Conservation (phyloP, 2,329 filamentous ascomycete species). For the Hypoxylon sp. region DNA sequence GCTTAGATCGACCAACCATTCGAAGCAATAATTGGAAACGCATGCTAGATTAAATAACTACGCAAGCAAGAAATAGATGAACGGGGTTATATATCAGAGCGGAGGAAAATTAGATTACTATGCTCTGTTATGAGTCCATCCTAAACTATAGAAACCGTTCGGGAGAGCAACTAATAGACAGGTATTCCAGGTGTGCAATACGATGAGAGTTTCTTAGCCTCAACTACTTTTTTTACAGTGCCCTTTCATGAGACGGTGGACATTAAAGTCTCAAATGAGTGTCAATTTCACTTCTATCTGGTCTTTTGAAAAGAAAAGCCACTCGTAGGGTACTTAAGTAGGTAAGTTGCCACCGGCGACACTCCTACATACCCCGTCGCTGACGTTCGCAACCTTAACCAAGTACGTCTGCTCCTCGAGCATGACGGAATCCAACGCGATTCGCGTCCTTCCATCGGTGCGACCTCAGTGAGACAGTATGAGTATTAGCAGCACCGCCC, state of each 20-base stretch:
- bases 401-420: not conserved
- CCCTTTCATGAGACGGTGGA: too few relatives aligned
- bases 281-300: too few relatives aligned
- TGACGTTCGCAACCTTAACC: too few relatives aligned
- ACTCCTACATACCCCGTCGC: too few relatives aligned
- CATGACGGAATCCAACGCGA: not conserved
- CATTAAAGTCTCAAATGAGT: too few relatives aligned
- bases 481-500: not conserved
- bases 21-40: not conserved
- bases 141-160: slow-evolving; percentile 3
- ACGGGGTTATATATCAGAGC: slow-evolving; percentile 1
- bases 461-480: not conserved
- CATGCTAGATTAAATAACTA: not conserved
- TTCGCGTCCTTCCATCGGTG: not conserved
- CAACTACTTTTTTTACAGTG: not conserved
- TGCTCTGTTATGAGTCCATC: not conserved
- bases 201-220: not conserved
- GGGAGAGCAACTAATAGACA: slow-evolving; percentile 10
- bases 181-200: not conserved
- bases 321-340: too few relatives aligned
- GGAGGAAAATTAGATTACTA: slow-evolving; percentile 11
- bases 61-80: slow-evolving; percentile 9
- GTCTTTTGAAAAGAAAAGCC: too few relatives aligned
- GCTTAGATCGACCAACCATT: slow-evolving; percentile 4
- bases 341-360: not conserved